phyloP scores from a whole-genome alignment of 306 rosid genomes.

The Medicago lupulina region DNA sequence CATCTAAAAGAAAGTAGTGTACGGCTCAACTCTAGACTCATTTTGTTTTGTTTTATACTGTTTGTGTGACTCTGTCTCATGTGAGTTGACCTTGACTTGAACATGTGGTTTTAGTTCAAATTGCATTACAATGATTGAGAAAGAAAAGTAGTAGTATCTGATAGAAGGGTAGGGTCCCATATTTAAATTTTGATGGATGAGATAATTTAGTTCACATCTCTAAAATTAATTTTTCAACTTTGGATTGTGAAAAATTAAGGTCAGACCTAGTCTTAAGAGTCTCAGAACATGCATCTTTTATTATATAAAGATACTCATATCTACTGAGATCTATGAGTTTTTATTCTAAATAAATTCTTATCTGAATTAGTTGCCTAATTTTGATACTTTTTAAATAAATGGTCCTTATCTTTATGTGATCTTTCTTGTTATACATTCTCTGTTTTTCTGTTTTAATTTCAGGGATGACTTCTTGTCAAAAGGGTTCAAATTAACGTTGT shows the following conservation, averaged over 20 bases:
- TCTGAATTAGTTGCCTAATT: slow-evolving; percentile 23
- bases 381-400: slow-evolving; percentile 8
- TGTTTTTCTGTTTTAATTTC: background rate
- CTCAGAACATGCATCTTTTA: background rate
- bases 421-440: slow-evolving; percentile 2
- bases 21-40: background rate
- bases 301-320: slow-evolving; percentile 12
- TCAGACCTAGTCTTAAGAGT: background rate
- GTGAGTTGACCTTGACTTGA: slow-evolving; percentile 47
- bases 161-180: background rate
- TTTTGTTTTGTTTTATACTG: background rate
- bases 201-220: slow-evolving; percentile 2
- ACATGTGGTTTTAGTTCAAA: slow-evolving; percentile 26
- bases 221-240: background rate
- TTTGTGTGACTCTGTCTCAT: slow-evolving; percentile 23
- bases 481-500: slow-evolving; percentile 67
- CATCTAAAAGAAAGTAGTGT: background rate
- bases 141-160: background rate
- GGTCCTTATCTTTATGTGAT: background rate
- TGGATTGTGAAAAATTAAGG: background rate
- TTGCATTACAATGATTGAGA: background rate
- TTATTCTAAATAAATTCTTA: slow-evolving; percentile 7
- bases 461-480: slow-evolving; percentile 71
- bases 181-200: background rate
- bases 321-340: slow-evolving; percentile 19